Evolutionary conservation across 1,284 basidiomycete species (phyloP).

Genomic region (Ganoderma boninense): DNA sequence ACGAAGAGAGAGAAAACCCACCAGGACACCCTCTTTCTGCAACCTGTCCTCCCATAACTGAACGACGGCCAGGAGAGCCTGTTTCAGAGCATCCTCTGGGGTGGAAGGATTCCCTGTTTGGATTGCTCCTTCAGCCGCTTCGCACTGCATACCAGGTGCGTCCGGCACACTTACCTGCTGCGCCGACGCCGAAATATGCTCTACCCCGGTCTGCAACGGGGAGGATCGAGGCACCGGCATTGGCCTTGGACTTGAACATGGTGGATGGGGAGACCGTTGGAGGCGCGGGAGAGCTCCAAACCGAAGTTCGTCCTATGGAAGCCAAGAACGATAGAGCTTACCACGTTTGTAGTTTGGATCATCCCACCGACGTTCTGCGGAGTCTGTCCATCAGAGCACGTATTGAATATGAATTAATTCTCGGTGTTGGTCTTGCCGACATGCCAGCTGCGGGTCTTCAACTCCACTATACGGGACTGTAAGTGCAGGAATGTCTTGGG

Average conservation of each 20-base stretch:
- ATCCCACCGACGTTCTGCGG: not conserved
- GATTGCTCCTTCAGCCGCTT: not conserved
- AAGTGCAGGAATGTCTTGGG: not conserved
- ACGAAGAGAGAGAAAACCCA: constrained; percentile 24
- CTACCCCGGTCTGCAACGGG: not conserved
- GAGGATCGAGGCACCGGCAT: not conserved
- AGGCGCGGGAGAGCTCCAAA: not conserved
- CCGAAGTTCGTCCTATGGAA: not conserved
- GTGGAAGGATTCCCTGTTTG: not conserved
- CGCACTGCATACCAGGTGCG: not conserved
- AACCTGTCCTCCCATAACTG: constrained; percentile 44
- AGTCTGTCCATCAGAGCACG: not conserved
- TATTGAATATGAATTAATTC: no score
- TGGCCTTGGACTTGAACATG: constrained; percentile 19
- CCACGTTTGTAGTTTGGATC: not conserved
- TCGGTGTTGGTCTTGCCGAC: no score
- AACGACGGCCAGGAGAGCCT: constrained; percentile 38
- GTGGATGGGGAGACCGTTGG: constrained; percentile 1
- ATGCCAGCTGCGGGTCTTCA: not conserved
- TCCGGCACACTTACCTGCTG: constrained; percentile 7
- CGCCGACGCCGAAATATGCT: not conserved
- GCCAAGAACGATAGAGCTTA: not conserved
- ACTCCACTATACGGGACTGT: not conserved
- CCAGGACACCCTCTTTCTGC: constrained; percentile 41
- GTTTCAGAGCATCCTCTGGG: constrained; percentile 32